These are phyloP conservation scores for Saccharomycopsis hybrid DNA, from an alignment of 1,139 yeast species.

Conservation along the genomic window DNA sequence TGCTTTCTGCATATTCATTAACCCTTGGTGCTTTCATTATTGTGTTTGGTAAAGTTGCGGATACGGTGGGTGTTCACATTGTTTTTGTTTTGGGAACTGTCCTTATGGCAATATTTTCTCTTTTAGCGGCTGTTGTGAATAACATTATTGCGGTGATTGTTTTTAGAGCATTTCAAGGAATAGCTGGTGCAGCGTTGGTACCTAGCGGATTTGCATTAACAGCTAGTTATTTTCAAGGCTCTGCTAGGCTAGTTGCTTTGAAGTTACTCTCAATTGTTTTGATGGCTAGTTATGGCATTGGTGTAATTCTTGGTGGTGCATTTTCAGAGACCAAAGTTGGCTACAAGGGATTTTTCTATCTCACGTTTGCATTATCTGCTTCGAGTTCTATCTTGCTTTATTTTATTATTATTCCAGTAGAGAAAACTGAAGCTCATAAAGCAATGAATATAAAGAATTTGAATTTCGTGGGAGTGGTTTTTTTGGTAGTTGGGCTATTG, in stretches of 20 bases:
- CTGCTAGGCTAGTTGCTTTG: conserved; percentile 26
- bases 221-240: conserved; percentile 29
- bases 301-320: conserved; percentile 33
- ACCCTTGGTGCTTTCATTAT: conserved; percentile 32
- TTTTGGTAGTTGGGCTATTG: conserved; percentile 28
- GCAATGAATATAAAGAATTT: conserved; percentile 24
- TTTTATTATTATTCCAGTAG: conserved; percentile 27
- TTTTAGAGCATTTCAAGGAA: conserved; percentile 34
- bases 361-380: conserved; percentile 27
- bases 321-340: conserved; percentile 29
- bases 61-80: conserved; percentile 30
- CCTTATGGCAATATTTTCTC: conserved; percentile 26
- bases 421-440: conserved; percentile 25
- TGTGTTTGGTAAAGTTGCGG: conserved; percentile 31
- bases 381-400: conserved; percentile 22
- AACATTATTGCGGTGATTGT: conserved; percentile 28
- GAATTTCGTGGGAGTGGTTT: conserved; percentile 27
- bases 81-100: conserved; percentile 25
- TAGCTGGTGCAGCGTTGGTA: conserved; percentile 31
- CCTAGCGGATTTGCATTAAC: conserved; percentile 30
- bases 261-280: conserved; percentile 27
- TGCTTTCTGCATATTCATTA: conserved; percentile 31
- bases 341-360: conserved; percentile 29
- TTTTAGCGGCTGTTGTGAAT: conserved; percentile 29
- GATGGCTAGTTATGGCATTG: conserved; percentile 28